Conservation (phyloP, 2,329 filamentous ascomycete species). For the Aspergillus sp. region DNA sequence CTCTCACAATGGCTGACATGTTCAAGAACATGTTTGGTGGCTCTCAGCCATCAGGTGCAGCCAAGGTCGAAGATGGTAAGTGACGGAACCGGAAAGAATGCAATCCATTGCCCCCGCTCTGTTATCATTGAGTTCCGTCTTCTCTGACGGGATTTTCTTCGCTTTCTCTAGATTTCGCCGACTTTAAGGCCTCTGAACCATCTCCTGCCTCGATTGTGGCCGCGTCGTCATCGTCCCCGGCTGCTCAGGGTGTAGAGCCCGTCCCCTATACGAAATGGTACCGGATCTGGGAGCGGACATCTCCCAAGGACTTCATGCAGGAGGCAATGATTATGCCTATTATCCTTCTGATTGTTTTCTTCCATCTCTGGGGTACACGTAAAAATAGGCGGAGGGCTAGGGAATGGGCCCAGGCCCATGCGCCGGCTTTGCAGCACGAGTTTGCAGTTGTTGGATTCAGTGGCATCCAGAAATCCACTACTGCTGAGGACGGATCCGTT, state of each 20-base stretch:
- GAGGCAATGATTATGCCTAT: constrained; percentile 78
- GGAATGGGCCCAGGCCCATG: constrained; percentile 73
- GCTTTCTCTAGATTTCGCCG: constrained; percentile 71
- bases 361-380: constrained; percentile 77
- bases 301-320: constrained; percentile 75
- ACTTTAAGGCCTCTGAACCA: constrained; percentile 76
- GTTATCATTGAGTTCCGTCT: no score
- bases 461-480: constrained; percentile 43
- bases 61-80: constrained; percentile 33
- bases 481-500: constrained; percentile 40
- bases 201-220: constrained; percentile 45
- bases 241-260: constrained; percentile 33
- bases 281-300: constrained; percentile 87
- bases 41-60: constrained; percentile 23
- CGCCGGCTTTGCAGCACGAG: constrained; percentile 68
- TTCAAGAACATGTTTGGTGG: constrained; percentile 37
- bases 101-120: no score
- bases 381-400: constrained; percentile 76
- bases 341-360: constrained; percentile 66
- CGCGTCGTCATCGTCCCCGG: constrained; percentile 41
- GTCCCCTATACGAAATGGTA: constrained; percentile 92
- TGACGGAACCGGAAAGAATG: not conserved
- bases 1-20: constrained; percentile 32
- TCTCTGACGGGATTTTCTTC: not conserved
- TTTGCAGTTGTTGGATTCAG: constrained; percentile 84